Percentiles rank a stretch among this genome's conserved stretches.
Conservation (phyloP, 805 yeast genomes). For the Cyberlindnera mycetangii region DNA sequence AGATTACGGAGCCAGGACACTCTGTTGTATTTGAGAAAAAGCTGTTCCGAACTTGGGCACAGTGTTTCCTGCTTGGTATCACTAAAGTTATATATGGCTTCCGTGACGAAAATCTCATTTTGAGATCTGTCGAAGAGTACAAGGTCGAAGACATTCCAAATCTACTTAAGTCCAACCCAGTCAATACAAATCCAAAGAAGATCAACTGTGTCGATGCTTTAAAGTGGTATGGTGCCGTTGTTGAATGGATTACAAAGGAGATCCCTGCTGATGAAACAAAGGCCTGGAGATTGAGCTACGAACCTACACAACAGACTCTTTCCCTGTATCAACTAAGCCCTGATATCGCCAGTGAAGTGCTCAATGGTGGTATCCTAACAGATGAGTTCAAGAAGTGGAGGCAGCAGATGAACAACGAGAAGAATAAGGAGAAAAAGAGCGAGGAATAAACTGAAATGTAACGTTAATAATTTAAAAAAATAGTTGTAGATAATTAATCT, state of each 20-base stretch:
- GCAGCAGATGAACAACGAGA: slow-evolving; percentile 12
- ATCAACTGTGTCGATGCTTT: slow-evolving; percentile 76
- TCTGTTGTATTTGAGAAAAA: slow-evolving; percentile 71
- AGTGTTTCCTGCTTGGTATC: slow-evolving; percentile 84
- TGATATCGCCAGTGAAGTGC: slow-evolving; percentile 34
- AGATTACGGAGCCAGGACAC: slow-evolving; percentile 53
- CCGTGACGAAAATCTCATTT: slow-evolving; percentile 66
- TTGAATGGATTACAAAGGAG: slow-evolving; percentile 68
- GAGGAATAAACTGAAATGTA: background rate
- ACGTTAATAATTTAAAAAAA: background rate
- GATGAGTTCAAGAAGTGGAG: slow-evolving; percentile 57
- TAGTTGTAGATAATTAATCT: background rate
- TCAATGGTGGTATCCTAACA: slow-evolving; percentile 44
- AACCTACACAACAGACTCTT: slow-evolving; percentile 51
- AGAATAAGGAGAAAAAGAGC: slow-evolving; percentile 7
- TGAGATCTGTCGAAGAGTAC: slow-evolving; percentile 70
- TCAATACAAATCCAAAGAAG: slow-evolving; percentile 37
- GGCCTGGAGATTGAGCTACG: slow-evolving; percentile 55
- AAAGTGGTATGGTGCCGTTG: slow-evolving; percentile 81
- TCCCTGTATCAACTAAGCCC: slow-evolving; percentile 46
- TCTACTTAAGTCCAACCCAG: slow-evolving; percentile 51
- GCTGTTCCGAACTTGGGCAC: slow-evolving; percentile 85
- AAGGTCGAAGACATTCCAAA: slow-evolving; percentile 77
- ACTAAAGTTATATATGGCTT: slow-evolving; percentile 82
- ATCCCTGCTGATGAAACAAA: slow-evolving; percentile 53